Evolutionary conservation across 768 basidiomycete genomes (phyloP), one percentile per base, ranked within the genome.

Genomic region (Hydnomerulius pinastri): DNA sequence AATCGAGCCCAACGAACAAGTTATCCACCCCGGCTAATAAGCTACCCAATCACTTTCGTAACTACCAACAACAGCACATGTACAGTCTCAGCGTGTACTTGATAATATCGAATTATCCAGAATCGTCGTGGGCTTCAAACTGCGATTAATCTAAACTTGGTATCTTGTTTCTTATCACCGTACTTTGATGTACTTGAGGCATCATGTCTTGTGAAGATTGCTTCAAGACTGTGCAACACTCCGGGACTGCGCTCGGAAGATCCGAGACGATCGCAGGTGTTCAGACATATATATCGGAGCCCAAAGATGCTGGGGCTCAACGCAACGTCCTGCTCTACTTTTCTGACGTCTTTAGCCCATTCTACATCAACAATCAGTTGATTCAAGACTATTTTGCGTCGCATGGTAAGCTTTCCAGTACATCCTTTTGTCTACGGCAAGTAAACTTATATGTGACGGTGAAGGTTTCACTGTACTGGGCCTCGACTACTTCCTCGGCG

Each of bases 361-460:
- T 83, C 50, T 83, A 71, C 57, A 43, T 78, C 53, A 86, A 86
- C 62, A 77, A 75, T 41, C 71, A 83, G 63, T 69, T 85, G 18
- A 48, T 87, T 5, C 82, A 85, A 59, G 84, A 87, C 60, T 86
- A 78, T 57, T 83, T 79, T 53, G 84, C 86, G 1, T 68, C 77
- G 6, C 71, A 79, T 17, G 85, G 85, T 86, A 47, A 2, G 67
- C 44, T 11, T 20, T 29, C 10, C 23, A 4, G n/a, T 20, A 9
- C 17, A 5, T 30, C 7, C 12, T 12, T 2, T 3, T 24, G 20
- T 6, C 40, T 21, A 20, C 36, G 2, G 12, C 27, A 13, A 15
- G 23, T 15, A 38, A 3, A 50, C 37, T 11, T 15, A 18, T 6
- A 11, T 10, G 33, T n/a, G 32, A 35, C 24, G 7, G 28, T 11